These are phyloP conservation scores for Microascus cirrosus DNA, from an alignment of 2,329 filamentous ascomycete genomes.

Conservation along the genomic window DNA sequence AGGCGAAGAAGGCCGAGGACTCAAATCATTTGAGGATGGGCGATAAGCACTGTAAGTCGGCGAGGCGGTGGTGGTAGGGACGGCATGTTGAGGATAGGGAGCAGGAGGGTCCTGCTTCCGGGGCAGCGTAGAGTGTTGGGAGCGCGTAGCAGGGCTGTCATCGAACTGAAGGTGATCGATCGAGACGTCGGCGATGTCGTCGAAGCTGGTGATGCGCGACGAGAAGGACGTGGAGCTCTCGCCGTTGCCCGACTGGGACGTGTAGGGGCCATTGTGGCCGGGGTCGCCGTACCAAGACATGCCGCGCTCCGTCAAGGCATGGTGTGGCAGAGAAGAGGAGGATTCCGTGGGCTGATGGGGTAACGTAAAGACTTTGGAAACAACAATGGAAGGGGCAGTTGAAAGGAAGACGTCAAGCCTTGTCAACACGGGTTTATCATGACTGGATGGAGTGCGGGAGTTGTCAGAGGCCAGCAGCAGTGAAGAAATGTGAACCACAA, in stretches of 20 bases:
- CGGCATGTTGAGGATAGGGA: not conserved
- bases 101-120: not conserved
- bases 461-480: no score
- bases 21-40: not conserved
- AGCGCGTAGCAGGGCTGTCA: not conserved
- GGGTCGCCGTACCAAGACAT: constrained; percentile 1
- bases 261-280: not conserved
- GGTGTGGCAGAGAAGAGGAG: not conserved
- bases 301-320: not conserved
- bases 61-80: not conserved
- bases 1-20: not conserved
- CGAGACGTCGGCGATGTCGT: constrained; percentile 5
- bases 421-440: no score
- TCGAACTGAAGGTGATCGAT: constrained; percentile 5
- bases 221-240: not conserved
- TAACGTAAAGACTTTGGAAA: not conserved
- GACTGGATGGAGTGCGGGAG: no score
- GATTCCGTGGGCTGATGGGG: not conserved
- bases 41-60: not conserved
- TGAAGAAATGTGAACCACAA: no score
- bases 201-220: constrained; percentile 5
- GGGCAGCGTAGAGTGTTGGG: constrained; percentile 3
- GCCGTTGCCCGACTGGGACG: not conserved
- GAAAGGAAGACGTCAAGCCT: not conserved
- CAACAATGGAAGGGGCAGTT: not conserved